Evolutionary conservation across 345 rosid genomes (phyloP), one percentile per base, ranked within the genome.

Genomic region (Aquilaria malaccensis): DNA sequence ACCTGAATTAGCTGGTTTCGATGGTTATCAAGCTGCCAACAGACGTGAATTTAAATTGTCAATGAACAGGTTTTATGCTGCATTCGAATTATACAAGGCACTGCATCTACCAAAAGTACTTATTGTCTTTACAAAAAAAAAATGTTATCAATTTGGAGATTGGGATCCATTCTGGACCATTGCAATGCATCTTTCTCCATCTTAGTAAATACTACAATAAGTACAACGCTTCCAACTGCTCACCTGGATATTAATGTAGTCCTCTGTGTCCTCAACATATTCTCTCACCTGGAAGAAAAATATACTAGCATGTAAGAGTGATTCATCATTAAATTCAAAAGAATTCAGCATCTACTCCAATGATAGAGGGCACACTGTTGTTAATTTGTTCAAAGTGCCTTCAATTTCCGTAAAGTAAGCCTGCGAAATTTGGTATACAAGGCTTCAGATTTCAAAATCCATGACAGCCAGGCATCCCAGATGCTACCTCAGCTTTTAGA

Each of bases 1-100:
- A 85, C 88, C 92, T 86, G 92, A 74, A 86, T 86, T 50, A 86
- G 80, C 75, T 83, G 86, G 65, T 83, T 86, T 69, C 92, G 82
- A 73, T 83, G 86, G 67, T 81, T 86, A 68, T 86, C 92, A 52
- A 86, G 86, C 88, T 83, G 86, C 60, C 70, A 62, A 6, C 32
- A 49, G 59, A 56, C 30, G 47, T 59, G 50, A 50, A 60, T 67
- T 67, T 50, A 62, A n/a, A 12, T 15, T 48, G 55, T 46, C 53
- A 32, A 45, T 48, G 12, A 30, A 43, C 32, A 13, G 14, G n/a
- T 2, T 29, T 37, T 37, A 22, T 22, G 22, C 22, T 22, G 22
- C 22, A 22, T 22, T 37, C 7, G 7, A 37, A 9, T 37, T 37
- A 37, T 37, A 7, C 7, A 7, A 37, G 43, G 7, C 43, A 37